Evolutionary conservation across 352 stramenopile species (phyloP), one percentile per base, ranked within the genome.

Genomic region (Phytophthora pini): DNA sequence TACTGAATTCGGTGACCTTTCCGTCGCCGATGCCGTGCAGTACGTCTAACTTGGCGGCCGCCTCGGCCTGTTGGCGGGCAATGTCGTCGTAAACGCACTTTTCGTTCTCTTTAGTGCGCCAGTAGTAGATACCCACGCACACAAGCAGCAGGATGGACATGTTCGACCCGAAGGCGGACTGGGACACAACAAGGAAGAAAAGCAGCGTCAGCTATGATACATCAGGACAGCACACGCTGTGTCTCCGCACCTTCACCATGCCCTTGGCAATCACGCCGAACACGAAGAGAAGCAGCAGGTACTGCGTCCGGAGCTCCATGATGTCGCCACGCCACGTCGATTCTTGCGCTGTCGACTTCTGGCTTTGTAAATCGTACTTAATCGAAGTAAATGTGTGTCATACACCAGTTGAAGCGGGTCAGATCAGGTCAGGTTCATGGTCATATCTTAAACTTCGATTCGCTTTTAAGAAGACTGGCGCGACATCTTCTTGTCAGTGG

Each of bases 21-120:
- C 71, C 77, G 49, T 87, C 76, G n/a, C 80, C 65, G 43, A 86
- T 36, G 7, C 79, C 80, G 34, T 88, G 74, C 32, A 90, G 57
- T 20, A 77, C 80, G 51, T 91, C 75, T 38, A 94, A 65, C 48
- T 93, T 94, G n/a, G 80, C 71, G 3, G 79, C 70, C 1, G 83
- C 74, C 52, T 91, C 66, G 9, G 80, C 78, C 38, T 91, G 82
- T 44, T 78, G 70, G 22, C 69, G 73, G 26, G 77, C 80, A 56
- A 90, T 90, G 46, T 91, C 82, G 27, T 93, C 81, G 67, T 90
- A 92, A 41, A 90, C 72, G 17, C 77, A 79, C 39, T 80, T 73
- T 44, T 82, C 83, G 15, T 78, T 75, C 38, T 76, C 65, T 63
- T 80, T 84, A n/a, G 65, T 78, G 56, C 76, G 73, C 68, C 77